Evolutionary conservation across 2,329 filamentous ascomycete species (phyloP), one percentile per base, ranked within the genome.

Genomic region (Proliferodiscus dingleyae): DNA sequence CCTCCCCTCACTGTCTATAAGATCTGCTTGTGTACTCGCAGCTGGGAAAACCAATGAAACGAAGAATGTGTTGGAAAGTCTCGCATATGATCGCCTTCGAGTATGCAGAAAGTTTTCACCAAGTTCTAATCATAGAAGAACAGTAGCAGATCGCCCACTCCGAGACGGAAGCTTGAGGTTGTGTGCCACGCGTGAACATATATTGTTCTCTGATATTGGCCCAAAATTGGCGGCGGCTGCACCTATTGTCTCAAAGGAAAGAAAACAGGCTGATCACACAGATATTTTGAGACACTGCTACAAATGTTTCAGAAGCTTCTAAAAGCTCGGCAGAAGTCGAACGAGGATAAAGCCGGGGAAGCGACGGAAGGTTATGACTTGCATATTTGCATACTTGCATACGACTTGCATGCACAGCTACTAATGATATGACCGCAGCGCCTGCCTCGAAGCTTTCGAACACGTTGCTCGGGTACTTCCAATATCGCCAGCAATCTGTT

Each of bases 311-410:
- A 51, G 41, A 50, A 49, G 33, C 21, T 46, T 46, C 28, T 32
- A 44, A 16, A 33, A 37, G 43, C 33, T 13, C 36, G 41, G 48
- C 28, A 49, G 32, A 43, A 45, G 19, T 45, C 40, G n/a, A 24
- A 16, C 28, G 19, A 32, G 50, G 50, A 46, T 52, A 50, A 50
- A 47, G 43, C 26, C 44, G 38, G 44, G 32, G 38, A 38, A 39
- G 19, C 18, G 39, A 19, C 32, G 44, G 44, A 18, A 41, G 44
- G 16, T 18, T 41, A 46, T 46, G 44, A 46, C 44, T 46, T 50
- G 46, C 43, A 54, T 45, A 52, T 50, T 52, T 52, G 53, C 53
- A 55, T 46, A 43, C 38, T 41, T 47, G 30, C 24, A 7, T 15
- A 15, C 30, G 11, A 16, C 16, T 15, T 33, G 30, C 32, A 34